Percentiles rank a stretch among this genome's conserved stretches.
Evolutionary conservation across 176 grass and related monocot genomes (phyloP).

Genomic region (Saccharum spontaneum): DNA sequence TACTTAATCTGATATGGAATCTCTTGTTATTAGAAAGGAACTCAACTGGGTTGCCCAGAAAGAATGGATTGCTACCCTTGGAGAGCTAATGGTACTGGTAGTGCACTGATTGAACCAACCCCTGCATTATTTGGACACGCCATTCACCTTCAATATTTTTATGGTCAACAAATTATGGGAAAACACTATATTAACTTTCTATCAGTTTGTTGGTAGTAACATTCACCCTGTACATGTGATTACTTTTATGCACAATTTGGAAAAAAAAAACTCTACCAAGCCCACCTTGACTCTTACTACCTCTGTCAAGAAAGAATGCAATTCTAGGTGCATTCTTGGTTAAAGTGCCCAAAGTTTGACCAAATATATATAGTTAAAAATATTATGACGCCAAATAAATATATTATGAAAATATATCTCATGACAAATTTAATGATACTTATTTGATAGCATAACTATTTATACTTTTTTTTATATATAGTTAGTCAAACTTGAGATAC

Average conservation of each 20-base stretch:
- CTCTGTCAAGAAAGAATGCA: neutral
- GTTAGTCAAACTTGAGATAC: neutral
- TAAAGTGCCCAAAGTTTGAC: neutral
- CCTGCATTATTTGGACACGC: neutral
- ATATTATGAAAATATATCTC: neutral
- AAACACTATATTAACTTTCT: neutral
- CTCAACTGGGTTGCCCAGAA: neutral
- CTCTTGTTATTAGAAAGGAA: neutral
- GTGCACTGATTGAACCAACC: neutral
- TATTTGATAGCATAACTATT: neutral
- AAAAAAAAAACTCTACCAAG: neutral
- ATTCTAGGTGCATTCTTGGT: neutral
- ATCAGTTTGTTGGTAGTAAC: neutral
- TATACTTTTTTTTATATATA: neutral
- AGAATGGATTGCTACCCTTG: neutral
- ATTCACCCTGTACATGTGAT: conserved; percentile 18
- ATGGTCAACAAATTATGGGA: neutral
- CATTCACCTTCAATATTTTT: neutral
- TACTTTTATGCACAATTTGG: neutral
- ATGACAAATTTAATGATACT: neutral
- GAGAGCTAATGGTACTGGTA: neutral
- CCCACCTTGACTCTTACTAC: neutral
- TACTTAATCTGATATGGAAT: neutral
- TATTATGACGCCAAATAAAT: neutral
- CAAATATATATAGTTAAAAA: neutral